These are phyloP conservation scores for Talaromyces rugulosus DNA, from an alignment of 2,329 filamentous ascomycete species.

Conservation along the genomic window DNA sequence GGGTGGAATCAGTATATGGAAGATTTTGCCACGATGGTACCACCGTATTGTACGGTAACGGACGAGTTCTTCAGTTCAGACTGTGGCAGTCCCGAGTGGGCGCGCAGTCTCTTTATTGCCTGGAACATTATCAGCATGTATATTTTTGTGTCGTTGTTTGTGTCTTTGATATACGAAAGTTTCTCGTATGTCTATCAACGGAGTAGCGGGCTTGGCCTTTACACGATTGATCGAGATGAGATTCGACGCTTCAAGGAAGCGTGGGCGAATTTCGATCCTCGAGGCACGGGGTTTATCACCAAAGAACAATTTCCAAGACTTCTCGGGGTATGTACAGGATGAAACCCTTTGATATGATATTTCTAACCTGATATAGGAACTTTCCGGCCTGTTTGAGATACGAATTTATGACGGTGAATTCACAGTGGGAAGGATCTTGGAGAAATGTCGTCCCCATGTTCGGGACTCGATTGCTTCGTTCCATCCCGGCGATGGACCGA, in stretches of 20 bases:
- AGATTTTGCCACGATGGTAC: constrained; percentile 76
- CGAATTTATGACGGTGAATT: constrained; percentile 90
- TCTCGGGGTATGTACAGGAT: constrained; percentile 58
- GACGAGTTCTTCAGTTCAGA: constrained; percentile 78
- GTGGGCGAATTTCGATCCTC: constrained; percentile 91
- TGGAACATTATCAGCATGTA: constrained; percentile 99
- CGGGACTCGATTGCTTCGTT: constrained; percentile 37
- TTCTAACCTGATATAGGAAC: constrained; percentile 49
- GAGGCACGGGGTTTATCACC: constrained; percentile 84
- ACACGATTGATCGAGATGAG: constrained; percentile 85
- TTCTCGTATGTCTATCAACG: constrained; percentile 99
- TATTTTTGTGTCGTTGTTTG: constrained; percentile 96
- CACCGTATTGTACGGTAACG: constrained; percentile 73
- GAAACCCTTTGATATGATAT: background rate
- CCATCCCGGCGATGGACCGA: constrained; percentile 29
- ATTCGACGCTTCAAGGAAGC: constrained; percentile 97
- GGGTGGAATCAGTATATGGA: constrained; percentile 98
- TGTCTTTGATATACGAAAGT: constrained; percentile 97
- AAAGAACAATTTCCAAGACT: constrained; percentile 86
- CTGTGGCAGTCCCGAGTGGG: constrained; percentile 88
- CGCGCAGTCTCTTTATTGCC: constrained; percentile 80
- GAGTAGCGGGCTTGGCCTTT: constrained; percentile 86
- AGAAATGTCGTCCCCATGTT: constrained; percentile 64
- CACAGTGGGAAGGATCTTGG: constrained; percentile 79
- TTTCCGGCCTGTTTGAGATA: constrained; percentile 96